Evolutionary conservation across 1,284 basidiomycete genomes (phyloP).

Genomic region (Moesziomyces antarcticus): DNA sequence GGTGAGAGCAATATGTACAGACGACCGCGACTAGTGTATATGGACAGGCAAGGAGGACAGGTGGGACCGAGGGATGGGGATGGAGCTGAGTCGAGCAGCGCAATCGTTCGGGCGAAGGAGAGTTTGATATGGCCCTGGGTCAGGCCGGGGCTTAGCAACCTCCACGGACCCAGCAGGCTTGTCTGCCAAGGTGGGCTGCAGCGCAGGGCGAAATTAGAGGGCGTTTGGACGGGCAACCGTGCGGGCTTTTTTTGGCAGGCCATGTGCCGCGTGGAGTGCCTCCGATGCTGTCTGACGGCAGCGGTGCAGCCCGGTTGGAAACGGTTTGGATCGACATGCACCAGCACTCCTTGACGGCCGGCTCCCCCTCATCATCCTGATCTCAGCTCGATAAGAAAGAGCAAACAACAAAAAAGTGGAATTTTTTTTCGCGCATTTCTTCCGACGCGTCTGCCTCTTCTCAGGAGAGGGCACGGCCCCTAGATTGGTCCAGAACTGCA

Average conservation of each 20-base stretch:
- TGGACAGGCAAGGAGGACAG: no score
- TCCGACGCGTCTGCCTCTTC: constrained; percentile 1
- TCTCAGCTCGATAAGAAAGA: constrained; percentile 25
- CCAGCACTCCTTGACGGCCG: constrained; percentile 9
- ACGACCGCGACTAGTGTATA: no score
- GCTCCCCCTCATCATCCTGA: not conserved
- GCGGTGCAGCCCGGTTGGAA: constrained; percentile 5
- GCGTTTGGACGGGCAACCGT: not conserved
- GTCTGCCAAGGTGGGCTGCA: no score
- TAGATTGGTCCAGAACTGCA: not conserved
- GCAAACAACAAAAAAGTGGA: not conserved
- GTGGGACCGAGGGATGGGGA: no score
- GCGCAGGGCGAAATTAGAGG: not conserved
- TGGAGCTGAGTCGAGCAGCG: no score
- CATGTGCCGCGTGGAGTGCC: not conserved
- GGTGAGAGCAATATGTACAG: no score
- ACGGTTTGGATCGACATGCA: constrained; percentile 12
- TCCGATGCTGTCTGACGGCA: constrained; percentile 22
- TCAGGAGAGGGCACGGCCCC: not conserved
- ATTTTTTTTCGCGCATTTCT: constrained; percentile 4
- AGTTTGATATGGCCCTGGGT: no score
- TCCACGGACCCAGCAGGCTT: no score
- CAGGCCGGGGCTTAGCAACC: no score
- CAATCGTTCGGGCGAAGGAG: no score
- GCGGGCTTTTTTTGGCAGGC: no score